Evolutionary conservation across 345 rosid species (phyloP), one percentile per base, ranked within the genome.

Genomic region (Gossypioides kirkii): DNA sequence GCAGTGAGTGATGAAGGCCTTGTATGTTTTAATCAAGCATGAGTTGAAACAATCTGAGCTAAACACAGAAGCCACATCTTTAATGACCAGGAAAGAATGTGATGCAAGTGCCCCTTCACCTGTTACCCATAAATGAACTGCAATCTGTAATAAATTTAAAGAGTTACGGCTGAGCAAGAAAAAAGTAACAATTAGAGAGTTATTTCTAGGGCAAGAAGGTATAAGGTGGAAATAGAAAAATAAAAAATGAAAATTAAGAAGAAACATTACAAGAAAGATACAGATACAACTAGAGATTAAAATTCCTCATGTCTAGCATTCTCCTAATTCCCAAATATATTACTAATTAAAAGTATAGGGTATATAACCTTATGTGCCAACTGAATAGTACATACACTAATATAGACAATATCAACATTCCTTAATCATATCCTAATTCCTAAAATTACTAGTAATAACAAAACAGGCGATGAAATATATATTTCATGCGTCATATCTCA

Each of bases 111-210:
- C 76, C 74, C 77, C 87, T 74, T 88, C 86, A 70, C 96, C 83
- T 0, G 94, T 91, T 69, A 88, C 88, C 99, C 99, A 92, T 72
- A 92, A 69, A 79, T 89, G 89, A 77, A 92, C 76, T 36, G 88
- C 82, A 75, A 82, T 73, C 99, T 95, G 90, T 79, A 80, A 50
- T 62, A 65, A 75, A 59, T 60, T 56, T 62, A 65, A 80, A 69
- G 49, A 64, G 64, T 53, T 60, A 70, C 22, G 18, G 73, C 72
- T 10, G 6, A 54, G 32, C 1, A 9, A 8, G 25, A 25, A 49
- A 68, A 49, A 25, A 8, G 2, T 14, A 47, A 47, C 8, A 46
- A 3, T 2, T 47, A 22, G 26, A 65, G 53, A 25, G 55, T 46
- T 25, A 67, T 14, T 23, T 67, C 55, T 23, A 47, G 8, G 72